phyloP scores from a whole-genome alignment of 2,329 filamentous ascomycete genomes.

The Fusarium setosum region DNA sequence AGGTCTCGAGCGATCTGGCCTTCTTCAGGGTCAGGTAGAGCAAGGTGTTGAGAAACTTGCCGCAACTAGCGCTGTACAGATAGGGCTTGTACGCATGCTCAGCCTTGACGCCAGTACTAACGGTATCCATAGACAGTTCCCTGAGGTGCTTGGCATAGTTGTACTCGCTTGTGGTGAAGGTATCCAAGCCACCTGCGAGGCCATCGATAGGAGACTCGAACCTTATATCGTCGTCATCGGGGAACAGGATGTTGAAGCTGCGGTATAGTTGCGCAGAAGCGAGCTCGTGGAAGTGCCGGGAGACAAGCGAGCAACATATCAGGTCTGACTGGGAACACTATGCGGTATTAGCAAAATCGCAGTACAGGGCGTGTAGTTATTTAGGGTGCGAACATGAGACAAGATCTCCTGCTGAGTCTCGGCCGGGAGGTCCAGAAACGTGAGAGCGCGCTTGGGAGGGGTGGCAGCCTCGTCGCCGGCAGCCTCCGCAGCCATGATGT shows the following conservation, averaged over 20 bases:
- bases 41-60: constrained; percentile 73
- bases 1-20: constrained; percentile 65
- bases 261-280: constrained; percentile 70
- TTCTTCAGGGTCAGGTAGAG: constrained; percentile 67
- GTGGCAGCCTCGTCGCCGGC: constrained; percentile 44
- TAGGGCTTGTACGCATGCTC: constrained; percentile 66
- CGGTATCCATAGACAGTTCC: constrained; percentile 66
- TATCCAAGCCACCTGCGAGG: constrained; percentile 68
- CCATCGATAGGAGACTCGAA: constrained; percentile 67
- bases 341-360: constrained; percentile 8
- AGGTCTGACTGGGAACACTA: constrained; percentile 65
- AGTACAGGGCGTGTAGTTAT: background rate
- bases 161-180: constrained; percentile 72
- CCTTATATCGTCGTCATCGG: constrained; percentile 65
- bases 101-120: constrained; percentile 63
- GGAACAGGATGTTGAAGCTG: constrained; percentile 69
- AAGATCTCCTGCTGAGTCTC: constrained; percentile 63
- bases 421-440: constrained; percentile 56
- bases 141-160: constrained; percentile 70
- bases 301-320: constrained; percentile 69
- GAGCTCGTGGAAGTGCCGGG: constrained; percentile 66
- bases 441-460: constrained; percentile 35
- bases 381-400: constrained; percentile 53
- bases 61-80: constrained; percentile 65
- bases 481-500: constrained; percentile 51